A percentile compares a stretch with the other conserved stretches of the same genome.
phyloP scores from a whole-genome alignment of 73 alveolate species.

The Chromera velia region DNA sequence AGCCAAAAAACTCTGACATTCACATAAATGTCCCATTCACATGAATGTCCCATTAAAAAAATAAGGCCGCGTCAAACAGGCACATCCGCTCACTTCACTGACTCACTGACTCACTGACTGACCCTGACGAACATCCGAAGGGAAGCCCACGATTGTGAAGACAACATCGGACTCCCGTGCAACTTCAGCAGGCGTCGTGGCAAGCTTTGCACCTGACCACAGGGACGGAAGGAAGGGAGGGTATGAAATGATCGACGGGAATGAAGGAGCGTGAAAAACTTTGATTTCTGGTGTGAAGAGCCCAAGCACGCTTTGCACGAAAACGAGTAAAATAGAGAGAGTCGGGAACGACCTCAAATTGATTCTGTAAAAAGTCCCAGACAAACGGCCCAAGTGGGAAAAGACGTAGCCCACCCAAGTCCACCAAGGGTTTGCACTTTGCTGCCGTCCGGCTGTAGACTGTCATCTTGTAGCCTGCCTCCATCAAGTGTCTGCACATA shows the following conservation, averaged over 20 bases:
- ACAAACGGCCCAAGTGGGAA: not conserved
- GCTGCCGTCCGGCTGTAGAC: conserved; percentile 68
- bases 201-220: not conserved
- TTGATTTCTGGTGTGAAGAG: too few relatives aligned
- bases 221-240: too few relatives aligned
- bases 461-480: conserved; percentile 54
- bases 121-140: conserved; percentile 65
- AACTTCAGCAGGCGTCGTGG: conserved; percentile 52
- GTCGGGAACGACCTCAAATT: too few relatives aligned
- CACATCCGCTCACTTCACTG: too few relatives aligned
- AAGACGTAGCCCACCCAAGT: conserved; percentile 42
- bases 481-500: conserved; percentile 63
- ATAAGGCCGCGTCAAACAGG: too few relatives aligned
- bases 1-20: not conserved
- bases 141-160: conserved; percentile 74
- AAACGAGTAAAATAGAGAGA: not conserved
- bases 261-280: too few relatives aligned
- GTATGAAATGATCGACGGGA: too few relatives aligned
- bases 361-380: not conserved
- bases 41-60: too few relatives aligned
- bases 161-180: conserved; percentile 61
- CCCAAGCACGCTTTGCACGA: not conserved
- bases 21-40: not conserved
- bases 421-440: conserved; percentile 61
- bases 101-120: not conserved